phyloP scores from a whole-genome alignment of 805 yeast species.

The Candida fluviatilis region DNA sequence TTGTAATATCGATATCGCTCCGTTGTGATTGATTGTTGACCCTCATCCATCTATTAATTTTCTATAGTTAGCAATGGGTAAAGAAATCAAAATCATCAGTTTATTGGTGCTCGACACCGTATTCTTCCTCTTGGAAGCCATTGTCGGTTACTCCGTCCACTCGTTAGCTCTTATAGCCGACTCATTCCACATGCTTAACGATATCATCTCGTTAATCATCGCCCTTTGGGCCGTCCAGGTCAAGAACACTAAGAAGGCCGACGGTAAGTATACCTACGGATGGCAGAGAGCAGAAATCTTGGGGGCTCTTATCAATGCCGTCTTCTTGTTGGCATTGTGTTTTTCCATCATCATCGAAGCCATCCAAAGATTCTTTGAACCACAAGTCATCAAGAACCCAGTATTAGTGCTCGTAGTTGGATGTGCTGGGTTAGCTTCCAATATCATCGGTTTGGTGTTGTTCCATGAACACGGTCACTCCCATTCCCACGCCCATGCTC shows the following conservation, averaged over 20 bases:
- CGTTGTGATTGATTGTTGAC: too few species aligned
- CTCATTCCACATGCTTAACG: constrained; percentile 96
- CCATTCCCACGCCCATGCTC: constrained; percentile 51
- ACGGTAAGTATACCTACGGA: constrained; percentile 89
- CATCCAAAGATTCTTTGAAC: constrained; percentile 78
- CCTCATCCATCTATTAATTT: too few species aligned
- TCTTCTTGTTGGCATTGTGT: constrained; percentile 86
- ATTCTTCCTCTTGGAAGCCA: constrained; percentile 82
- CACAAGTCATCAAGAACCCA: constrained; percentile 80
- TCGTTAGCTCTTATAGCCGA: constrained; percentile 94
- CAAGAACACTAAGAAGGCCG: constrained; percentile 76
- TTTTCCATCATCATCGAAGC: constrained; percentile 92
- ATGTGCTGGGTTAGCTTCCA: constrained; percentile 73
- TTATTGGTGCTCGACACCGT: constrained; percentile 71
- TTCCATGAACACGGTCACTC: constrained; percentile 72
- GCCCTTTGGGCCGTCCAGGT: constrained; percentile 97
- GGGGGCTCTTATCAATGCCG: constrained; percentile 93
- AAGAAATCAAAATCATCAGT: constrained; percentile 69
- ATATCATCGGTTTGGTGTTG: constrained; percentile 74
- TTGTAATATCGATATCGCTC: too few species aligned
- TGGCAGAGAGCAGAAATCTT: constrained; percentile 97
- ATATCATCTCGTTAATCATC: constrained; percentile 79
- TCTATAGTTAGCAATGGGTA: constrained; percentile 43
- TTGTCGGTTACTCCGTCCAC: constrained; percentile 85
- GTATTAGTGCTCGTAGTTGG: constrained; percentile 80